Conservation (phyloP, 768 basidiomycete species). For the Mycena kentingensis region DNA sequence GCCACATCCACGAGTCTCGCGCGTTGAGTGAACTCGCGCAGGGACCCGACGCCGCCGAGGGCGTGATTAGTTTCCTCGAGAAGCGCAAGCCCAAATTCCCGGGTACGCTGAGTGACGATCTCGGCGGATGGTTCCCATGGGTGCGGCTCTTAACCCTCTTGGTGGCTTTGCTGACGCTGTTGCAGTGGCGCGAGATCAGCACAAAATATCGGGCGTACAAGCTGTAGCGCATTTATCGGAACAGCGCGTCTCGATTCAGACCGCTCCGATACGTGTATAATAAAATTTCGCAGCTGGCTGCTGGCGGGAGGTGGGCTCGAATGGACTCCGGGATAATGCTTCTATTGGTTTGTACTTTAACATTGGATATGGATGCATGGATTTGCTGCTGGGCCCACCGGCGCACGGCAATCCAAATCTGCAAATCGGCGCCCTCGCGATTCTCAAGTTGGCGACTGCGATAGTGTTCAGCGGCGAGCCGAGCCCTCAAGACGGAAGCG, state of each 20-base stretch:
- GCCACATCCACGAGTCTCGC: conserved; percentile 54
- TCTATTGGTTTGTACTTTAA: too few species aligned
- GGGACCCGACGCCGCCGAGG: conserved; percentile 48
- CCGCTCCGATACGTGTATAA: conserved; percentile 76
- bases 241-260: conserved; percentile 84
- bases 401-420: too few species aligned
- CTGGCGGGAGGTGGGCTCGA: conserved; percentile 66
- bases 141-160: conserved; percentile 33
- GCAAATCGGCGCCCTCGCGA: too few species aligned
- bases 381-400: too few species aligned
- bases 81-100: conserved; percentile 46
- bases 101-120: conserved; percentile 44
- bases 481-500: too few species aligned
- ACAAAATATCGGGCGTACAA: conserved; percentile 38
- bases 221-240: too few species aligned
- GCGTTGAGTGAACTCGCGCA: conserved; percentile 43
- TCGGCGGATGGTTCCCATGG: conserved; percentile 53
- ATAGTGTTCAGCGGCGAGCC: too few species aligned
- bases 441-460: too few species aligned
- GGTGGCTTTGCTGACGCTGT: background rate
- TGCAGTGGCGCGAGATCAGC: conserved; percentile 42
- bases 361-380: too few species aligned
- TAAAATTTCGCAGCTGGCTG: conserved; percentile 81
- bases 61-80: conserved; percentile 51
- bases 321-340: too few species aligned